phyloP scores from a whole-genome alignment of 345 rosid species.

The Anacardium occidentale region DNA sequence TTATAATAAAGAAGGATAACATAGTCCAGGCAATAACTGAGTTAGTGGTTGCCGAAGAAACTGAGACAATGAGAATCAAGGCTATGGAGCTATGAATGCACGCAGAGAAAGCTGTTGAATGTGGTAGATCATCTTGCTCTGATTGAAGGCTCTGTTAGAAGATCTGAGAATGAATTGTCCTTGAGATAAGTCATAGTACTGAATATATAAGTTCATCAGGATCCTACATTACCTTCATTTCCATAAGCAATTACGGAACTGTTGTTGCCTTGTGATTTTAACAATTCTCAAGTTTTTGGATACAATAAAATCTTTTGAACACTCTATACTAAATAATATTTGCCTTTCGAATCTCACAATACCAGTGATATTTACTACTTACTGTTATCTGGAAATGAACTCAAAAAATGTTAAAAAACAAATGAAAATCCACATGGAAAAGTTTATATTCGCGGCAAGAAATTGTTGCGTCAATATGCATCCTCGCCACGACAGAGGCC shows the following conservation, averaged over 20 bases:
- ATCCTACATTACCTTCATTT: not conserved
- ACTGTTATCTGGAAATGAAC: not conserved
- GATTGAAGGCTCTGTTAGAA: constrained; percentile 4
- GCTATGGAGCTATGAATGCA: not conserved
- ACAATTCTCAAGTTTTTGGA: not conserved
- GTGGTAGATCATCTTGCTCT: constrained; percentile 15
- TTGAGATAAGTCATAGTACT: not conserved
- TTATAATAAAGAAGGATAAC: not conserved
- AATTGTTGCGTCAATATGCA: no score
- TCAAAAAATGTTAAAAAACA: not conserved
- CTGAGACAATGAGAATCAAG: constrained; percentile 9
- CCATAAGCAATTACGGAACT: not conserved
- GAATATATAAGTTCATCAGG: not conserved
- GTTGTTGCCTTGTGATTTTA: not conserved
- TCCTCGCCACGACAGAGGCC: not conserved
- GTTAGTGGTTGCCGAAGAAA: constrained; percentile 4
- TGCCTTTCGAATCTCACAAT: no score
- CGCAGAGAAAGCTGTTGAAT: constrained; percentile 9
- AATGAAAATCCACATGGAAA: not conserved
- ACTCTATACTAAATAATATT: no score
- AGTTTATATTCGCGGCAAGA: no score
- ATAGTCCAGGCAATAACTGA: constrained; percentile 6
- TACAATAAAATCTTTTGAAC: not conserved
- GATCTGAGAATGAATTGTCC: not conserved
- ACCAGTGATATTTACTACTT: not conserved